Conservation (phyloP, 768 basidiomycete species). For the Tricholoma matsutake region DNA sequence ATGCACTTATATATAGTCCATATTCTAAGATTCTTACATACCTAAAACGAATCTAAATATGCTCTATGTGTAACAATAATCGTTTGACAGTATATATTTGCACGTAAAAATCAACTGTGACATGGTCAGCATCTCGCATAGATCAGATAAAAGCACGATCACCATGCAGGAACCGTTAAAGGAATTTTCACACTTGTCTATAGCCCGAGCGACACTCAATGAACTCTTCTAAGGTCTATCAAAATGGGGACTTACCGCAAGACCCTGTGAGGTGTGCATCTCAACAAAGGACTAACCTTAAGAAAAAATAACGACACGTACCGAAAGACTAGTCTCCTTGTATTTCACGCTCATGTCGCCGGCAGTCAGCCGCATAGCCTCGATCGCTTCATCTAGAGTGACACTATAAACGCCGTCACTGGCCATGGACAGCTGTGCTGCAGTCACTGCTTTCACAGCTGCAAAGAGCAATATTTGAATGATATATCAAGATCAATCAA, state of each 20-base stretch:
- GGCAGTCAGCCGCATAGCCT: constrained; percentile 91
- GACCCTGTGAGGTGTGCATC: constrained; percentile 28
- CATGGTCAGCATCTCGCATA: background rate
- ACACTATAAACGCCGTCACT: constrained; percentile 86
- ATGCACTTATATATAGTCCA: too few relatives aligned
- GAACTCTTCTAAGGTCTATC: background rate
- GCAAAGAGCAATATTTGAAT: constrained; percentile 5
- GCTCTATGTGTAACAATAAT: too few relatives aligned
- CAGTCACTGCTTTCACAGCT: constrained; percentile 93
- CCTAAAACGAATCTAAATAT: too few relatives aligned
- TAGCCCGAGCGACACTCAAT: constrained; percentile 5
- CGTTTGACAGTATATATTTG: too few relatives aligned
- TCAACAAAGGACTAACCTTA: background rate
- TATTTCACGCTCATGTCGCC: constrained; percentile 95
- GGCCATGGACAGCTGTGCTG: constrained; percentile 92
- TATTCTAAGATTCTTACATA: too few relatives aligned
- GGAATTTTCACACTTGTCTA: constrained; percentile 82
- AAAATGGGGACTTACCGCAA: constrained; percentile 32
- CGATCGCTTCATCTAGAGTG: constrained; percentile 91
- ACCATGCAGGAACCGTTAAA: constrained; percentile 82
- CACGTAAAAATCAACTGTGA: background rate
- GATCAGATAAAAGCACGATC: background rate
- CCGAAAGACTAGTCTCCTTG: constrained; percentile 93
- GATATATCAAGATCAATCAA: background rate
- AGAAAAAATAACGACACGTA: constrained; percentile 31